Percentiles rank a stretch among this genome's conserved stretches.
Conservation (phyloP, 2,329 filamentous ascomycete genomes). For the Aspergillus hortae region DNA sequence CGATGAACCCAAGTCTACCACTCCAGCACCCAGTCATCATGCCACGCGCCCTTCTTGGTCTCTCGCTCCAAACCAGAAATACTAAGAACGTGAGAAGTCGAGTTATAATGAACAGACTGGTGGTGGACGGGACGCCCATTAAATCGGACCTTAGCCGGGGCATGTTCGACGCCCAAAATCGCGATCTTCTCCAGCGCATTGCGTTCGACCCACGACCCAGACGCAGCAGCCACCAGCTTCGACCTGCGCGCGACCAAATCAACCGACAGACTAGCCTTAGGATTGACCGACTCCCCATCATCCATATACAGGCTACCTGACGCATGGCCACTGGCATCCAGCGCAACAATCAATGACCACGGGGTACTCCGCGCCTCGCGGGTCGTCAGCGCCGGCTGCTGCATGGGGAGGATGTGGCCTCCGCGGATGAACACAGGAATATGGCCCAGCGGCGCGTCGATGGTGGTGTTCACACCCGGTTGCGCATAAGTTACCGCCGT, state of each 20-base stretch:
- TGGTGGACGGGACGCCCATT: conserved; percentile 47
- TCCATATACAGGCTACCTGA: conserved; percentile 66
- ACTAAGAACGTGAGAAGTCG: conserved; percentile 46
- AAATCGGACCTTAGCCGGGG: conserved; percentile 46
- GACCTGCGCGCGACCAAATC: conserved; percentile 29
- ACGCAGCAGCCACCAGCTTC: conserved; percentile 46
- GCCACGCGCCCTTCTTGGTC: conserved; percentile 58
- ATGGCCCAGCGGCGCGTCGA: conserved; percentile 60
- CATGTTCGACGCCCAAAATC: conserved; percentile 54
- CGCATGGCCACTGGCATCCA: conserved; percentile 54
- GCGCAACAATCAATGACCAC: conserved; percentile 65
- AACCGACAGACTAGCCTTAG: conserved; percentile 55
- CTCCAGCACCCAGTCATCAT: conserved; percentile 53
- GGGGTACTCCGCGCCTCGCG: conserved; percentile 58
- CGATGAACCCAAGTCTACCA: conserved; percentile 38
- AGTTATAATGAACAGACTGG: conserved; percentile 49
- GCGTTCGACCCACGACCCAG: conserved; percentile 53
- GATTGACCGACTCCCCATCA: conserved; percentile 66
- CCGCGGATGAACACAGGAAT: conserved; percentile 71
- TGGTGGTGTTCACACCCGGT: conserved; percentile 57
- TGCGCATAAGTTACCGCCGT: conserved; percentile 47
- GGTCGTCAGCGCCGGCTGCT: conserved; percentile 67
- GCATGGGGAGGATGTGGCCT: conserved; percentile 63
- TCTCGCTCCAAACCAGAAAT: conserved; percentile 49
- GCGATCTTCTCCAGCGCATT: conserved; percentile 62